A percentile compares a stretch with the other conserved stretches of the same genome.
phyloP scores from a whole-genome alignment of 179 eudicot genomes.

The Beta corolliflora region DNA sequence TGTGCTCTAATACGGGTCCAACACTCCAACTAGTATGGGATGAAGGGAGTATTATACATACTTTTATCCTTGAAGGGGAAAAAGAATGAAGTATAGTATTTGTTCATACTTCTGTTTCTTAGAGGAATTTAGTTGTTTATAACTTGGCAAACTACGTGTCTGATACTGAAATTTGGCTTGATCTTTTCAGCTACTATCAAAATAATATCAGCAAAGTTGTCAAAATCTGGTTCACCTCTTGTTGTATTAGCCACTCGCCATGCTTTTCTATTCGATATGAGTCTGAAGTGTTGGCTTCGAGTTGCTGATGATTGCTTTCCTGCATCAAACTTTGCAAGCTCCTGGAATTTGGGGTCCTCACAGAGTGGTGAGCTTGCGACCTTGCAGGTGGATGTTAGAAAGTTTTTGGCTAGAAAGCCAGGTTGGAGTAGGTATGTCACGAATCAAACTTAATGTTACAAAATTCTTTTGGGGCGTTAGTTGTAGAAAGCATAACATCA shows the following conservation, averaged over 20 bases:
- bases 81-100: background rate
- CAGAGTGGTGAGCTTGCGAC: constrained; percentile 93
- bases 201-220: constrained; percentile 84
- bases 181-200: constrained; percentile 69
- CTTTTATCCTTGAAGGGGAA: background rate
- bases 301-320: constrained; percentile 98
- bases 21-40: no score
- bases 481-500: background rate
- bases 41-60: no score
- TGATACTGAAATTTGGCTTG: constrained; percentile 7
- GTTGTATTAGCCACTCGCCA: constrained; percentile 92
- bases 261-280: constrained; percentile 87
- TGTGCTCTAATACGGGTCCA: no score
- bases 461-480: background rate
- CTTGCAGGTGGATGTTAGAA: constrained; percentile 89
- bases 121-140: background rate
- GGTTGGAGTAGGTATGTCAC: constrained; percentile 83
- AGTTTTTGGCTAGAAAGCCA: constrained; percentile 92
- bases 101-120: background rate
- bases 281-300: constrained; percentile 91
- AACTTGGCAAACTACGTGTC: background rate
- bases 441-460: background rate
- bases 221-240: constrained; percentile 86
- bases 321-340: constrained; percentile 89
- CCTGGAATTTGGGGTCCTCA: constrained; percentile 80